Evolutionary conservation across 768 basidiomycete species (phyloP).

Genomic region (Phanerochaete sordida): DNA sequence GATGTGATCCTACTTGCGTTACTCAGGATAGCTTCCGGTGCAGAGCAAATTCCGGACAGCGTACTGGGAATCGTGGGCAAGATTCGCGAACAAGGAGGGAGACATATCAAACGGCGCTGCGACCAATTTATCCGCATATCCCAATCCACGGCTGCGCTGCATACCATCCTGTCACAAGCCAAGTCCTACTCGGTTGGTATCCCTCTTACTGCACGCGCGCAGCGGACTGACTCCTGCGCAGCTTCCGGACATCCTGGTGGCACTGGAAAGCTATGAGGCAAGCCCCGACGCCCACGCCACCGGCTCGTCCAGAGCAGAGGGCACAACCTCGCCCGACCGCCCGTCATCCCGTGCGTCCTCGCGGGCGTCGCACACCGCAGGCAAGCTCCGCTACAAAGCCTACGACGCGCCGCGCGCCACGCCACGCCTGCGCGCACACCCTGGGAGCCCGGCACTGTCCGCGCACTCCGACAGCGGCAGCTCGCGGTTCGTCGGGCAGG

Average conservation of each 20-base stretch:
- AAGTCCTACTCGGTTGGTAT: constrained; percentile 53
- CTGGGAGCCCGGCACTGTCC: constrained; percentile 34
- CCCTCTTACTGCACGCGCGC: not conserved
- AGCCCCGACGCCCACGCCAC: not conserved
- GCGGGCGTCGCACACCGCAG: constrained; percentile 26
- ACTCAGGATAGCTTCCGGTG: constrained; percentile 62
- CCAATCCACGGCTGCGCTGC: constrained; percentile 41
- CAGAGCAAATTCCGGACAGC: constrained; percentile 46
- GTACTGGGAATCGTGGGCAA: constrained; percentile 40
- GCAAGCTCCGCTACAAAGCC: constrained; percentile 63
- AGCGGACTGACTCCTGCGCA: constrained; percentile 21
- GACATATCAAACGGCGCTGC: constrained; percentile 70
- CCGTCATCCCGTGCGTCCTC: constrained; percentile 21
- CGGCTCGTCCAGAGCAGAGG: constrained; percentile 9
- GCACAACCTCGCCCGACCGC: constrained; percentile 12
- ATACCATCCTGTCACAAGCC: constrained; percentile 44
- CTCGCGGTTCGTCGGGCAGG: constrained; percentile 29
- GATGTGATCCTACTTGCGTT: constrained; percentile 72
- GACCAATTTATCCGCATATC: constrained; percentile 58
- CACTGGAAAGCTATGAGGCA: constrained; percentile 36
- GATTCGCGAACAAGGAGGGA: constrained; percentile 40
- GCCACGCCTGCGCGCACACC: constrained; percentile 37
- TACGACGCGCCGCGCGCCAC: constrained; percentile 60
- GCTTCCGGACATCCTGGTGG: constrained; percentile 69
- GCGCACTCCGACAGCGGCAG: constrained; percentile 30